A percentile compares a stretch with the other conserved stretches of the same genome.
These are phyloP conservation scores for Postia placenta DNA, from an alignment of 768 basidiomycete species.

Conservation along the genomic window DNA sequence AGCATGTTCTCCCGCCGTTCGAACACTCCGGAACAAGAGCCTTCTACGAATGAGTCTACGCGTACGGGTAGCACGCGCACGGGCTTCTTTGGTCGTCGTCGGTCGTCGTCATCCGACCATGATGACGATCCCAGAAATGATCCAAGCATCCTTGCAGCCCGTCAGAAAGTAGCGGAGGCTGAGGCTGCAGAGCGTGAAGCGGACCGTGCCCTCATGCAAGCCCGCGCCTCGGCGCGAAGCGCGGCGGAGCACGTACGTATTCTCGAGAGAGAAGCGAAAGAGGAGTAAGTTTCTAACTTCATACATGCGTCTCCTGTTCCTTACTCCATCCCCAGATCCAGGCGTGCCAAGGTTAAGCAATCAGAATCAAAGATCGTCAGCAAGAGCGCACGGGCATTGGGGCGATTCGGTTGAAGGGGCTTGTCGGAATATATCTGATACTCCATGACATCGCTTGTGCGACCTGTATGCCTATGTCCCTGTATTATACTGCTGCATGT, in stretches of 20 bases:
- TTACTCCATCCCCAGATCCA: constrained; percentile 28
- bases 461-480: background rate
- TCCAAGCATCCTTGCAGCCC: constrained; percentile 41
- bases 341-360: constrained; percentile 47
- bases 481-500: background rate
- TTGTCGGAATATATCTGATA: background rate
- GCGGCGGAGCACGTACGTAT: constrained; percentile 42
- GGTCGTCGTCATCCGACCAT: constrained; percentile 15
- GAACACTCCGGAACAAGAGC: constrained; percentile 7
- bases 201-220: constrained; percentile 42
- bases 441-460: background rate
- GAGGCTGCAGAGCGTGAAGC: constrained; percentile 46
- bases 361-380: constrained; percentile 44
- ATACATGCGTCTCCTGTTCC: background rate
- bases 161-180: constrained; percentile 44
- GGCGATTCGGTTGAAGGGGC: constrained; percentile 25
- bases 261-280: constrained; percentile 44
- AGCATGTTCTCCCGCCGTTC: constrained; percentile 21
- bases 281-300: constrained; percentile 43
- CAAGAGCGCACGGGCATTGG: constrained; percentile 41
- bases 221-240: constrained; percentile 38
- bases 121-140: constrained; percentile 27
- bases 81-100: constrained; percentile 22
- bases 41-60: constrained; percentile 8
- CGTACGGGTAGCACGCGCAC: constrained; percentile 4